A percentile compares a stretch with the other conserved stretches of the same genome.
Evolutionary conservation across 2,329 filamentous ascomycete genomes (phyloP).

Genomic region (Polychaeton citri): DNA sequence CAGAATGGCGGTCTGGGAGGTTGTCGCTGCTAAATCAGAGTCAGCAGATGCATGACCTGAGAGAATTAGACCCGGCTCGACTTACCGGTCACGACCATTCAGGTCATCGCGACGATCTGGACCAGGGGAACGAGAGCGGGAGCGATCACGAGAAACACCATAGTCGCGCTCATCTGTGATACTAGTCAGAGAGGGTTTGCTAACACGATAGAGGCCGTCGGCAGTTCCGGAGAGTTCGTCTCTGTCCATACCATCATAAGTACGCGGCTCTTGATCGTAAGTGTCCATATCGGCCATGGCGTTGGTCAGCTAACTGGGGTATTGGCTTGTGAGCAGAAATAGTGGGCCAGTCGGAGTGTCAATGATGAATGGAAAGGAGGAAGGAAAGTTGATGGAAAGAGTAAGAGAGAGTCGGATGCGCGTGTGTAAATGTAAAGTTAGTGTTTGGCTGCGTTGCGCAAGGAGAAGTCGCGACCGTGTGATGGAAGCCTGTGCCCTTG

Average conservation of each 20-base stretch:
- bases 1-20: conserved; percentile 28
- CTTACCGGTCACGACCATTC: conserved; percentile 37
- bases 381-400: too few relatives aligned
- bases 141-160: conserved; percentile 45
- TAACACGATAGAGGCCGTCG: too few relatives aligned
- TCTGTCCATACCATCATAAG: conserved; percentile 54
- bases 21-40: conserved; percentile 26
- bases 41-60: conserved; percentile 3
- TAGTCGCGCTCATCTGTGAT: conserved; percentile 45
- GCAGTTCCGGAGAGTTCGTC: too few relatives aligned
- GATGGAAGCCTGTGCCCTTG: not conserved
- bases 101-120: conserved; percentile 48
- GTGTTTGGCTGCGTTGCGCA: too few relatives aligned
- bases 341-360: too few relatives aligned
- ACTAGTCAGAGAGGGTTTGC: too few relatives aligned
- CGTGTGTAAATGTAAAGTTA: too few relatives aligned
- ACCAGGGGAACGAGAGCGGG: conserved; percentile 37
- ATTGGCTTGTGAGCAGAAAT: too few relatives aligned
- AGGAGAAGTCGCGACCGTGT: not conserved
- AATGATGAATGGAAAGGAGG: too few relatives aligned
- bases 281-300: conserved; percentile 40
- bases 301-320: too few relatives aligned
- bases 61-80: too few relatives aligned
- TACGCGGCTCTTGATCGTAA: conserved; percentile 52
- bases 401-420: too few relatives aligned